Conservation (phyloP, 768 basidiomycete species). For the Boletus sp. region DNA sequence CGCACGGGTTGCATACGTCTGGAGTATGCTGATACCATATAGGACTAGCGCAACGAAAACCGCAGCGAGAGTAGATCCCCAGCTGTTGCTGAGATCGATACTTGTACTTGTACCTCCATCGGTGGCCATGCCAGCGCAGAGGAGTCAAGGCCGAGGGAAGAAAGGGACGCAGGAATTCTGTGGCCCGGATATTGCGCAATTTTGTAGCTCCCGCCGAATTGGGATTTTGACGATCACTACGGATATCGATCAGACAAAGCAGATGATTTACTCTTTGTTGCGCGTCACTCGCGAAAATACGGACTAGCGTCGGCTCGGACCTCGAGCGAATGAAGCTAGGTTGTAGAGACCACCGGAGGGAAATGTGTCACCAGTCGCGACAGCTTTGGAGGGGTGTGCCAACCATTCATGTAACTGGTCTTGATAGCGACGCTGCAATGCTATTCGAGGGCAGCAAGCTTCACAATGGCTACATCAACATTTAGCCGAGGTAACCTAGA, state of each 20-base stretch:
- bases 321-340: neutral
- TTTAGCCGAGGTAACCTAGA: no score
- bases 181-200: neutral
- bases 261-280: neutral
- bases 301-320: neutral
- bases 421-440: neutral
- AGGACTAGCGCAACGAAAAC: slow-evolving; percentile 20
- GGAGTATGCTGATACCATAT: slow-evolving; percentile 25
- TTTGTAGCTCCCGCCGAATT: slow-evolving; percentile 13
- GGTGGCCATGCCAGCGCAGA: slow-evolving; percentile 10
- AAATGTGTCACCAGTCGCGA: neutral
- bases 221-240: slow-evolving; percentile 7
- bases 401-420: no score
- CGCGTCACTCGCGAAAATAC: neutral
- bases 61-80: slow-evolving; percentile 24
- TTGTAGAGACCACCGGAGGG: neutral
- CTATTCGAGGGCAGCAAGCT: neutral
- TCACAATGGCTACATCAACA: no score
- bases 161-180: neutral
- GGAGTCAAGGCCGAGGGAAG: neutral
- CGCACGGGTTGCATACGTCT: slow-evolving; percentile 16
- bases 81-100: slow-evolving; percentile 11
- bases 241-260: neutral
- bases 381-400: neutral
- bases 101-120: neutral